Evolutionary conservation across 2,329 filamentous ascomycete genomes (phyloP).

Genomic region (Alternaria sp.): DNA sequence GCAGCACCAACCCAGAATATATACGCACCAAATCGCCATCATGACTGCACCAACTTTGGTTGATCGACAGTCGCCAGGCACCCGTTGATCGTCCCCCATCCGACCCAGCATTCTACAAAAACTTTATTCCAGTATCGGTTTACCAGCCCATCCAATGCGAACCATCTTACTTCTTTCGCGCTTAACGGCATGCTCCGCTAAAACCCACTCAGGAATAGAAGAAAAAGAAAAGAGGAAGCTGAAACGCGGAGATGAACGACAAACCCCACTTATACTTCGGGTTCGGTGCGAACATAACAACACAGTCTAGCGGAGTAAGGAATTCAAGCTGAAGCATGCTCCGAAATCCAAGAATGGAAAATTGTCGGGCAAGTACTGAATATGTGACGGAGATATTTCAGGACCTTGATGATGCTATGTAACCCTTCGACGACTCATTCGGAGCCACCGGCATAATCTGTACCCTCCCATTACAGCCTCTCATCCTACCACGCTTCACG

Average conservation of each 20-base stretch:
- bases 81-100: background rate
- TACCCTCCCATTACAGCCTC: background rate
- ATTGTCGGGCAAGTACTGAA: background rate
- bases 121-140: background rate
- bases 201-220: background rate
- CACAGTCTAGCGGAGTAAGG: background rate
- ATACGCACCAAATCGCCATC: background rate
- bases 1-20: background rate
- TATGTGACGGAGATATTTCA: background rate
- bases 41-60: background rate
- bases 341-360: background rate
- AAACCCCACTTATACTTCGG: background rate
- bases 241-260: constrained; percentile 3
- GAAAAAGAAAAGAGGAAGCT: background rate
- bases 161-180: background rate
- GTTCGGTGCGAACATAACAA: background rate
- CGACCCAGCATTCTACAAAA: background rate
- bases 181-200: background rate
- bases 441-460: background rate
- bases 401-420: background rate
- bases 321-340: background rate
- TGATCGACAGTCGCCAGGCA: background rate
- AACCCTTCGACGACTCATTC: background rate
- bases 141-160: background rate
- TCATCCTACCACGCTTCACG: background rate